phyloP scores from a whole-genome alignment of 1,284 basidiomycete genomes.

The Xerocomus alliaceus region DNA sequence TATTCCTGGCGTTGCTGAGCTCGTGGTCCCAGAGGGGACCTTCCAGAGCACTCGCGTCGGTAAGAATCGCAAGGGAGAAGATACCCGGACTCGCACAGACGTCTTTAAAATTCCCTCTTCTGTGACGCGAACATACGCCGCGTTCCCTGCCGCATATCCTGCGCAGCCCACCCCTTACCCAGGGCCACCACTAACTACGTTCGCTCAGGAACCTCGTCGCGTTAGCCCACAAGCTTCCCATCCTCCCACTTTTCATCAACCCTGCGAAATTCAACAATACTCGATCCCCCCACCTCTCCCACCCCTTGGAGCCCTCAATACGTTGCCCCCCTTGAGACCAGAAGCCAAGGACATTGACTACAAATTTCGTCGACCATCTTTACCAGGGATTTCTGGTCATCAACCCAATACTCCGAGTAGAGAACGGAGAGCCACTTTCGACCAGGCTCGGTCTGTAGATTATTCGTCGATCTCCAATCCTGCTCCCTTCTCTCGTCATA shows the following conservation, averaged over 20 bases:
- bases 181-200: constrained; percentile 29
- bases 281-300: constrained; percentile 36
- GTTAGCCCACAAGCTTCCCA: constrained; percentile 32
- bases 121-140: constrained; percentile 57
- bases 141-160: constrained; percentile 57
- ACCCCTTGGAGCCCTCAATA: constrained; percentile 27
- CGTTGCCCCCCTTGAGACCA: constrained; percentile 38
- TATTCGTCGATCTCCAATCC: constrained; percentile 10
- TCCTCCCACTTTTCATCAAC: constrained; percentile 22
- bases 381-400: constrained; percentile 26
- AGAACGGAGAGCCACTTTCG: constrained; percentile 23
- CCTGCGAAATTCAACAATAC: constrained; percentile 38
- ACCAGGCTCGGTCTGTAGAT: constrained; percentile 25
- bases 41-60: constrained; percentile 68
- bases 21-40: constrained; percentile 62
- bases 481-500: constrained; percentile 9
- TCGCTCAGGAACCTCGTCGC: constrained; percentile 35
- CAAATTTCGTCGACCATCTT: constrained; percentile 42
- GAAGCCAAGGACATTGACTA: constrained; percentile 37
- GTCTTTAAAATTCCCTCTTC: constrained; percentile 38
- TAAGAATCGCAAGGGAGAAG: constrained; percentile 52
- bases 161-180: constrained; percentile 38
- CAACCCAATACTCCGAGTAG: constrained; percentile 7
- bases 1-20: constrained; percentile 56
- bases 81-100: constrained; percentile 35